A percentile compares a stretch with the other conserved stretches of the same genome.
These are phyloP conservation scores for Penicillium sclerotiorum DNA, from an alignment of 2,329 filamentous ascomycete genomes.

Conservation along the genomic window DNA sequence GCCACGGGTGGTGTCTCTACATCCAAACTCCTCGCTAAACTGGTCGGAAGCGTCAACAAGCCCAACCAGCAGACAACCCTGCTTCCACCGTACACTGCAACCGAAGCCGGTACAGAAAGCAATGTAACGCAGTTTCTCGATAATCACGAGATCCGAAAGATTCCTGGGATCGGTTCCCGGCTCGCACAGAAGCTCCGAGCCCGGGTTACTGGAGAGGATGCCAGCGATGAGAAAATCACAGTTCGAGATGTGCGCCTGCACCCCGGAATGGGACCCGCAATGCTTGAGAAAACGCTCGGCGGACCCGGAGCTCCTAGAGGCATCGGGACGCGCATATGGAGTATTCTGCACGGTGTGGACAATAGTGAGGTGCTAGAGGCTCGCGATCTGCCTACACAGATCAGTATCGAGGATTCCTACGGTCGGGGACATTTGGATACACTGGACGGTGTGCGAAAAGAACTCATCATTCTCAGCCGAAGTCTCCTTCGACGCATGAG, in stretches of 20 bases:
- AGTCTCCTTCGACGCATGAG: conserved; percentile 79
- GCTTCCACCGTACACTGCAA: conserved; percentile 61
- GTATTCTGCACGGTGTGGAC: conserved; percentile 79
- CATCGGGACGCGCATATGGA: conserved; percentile 74
- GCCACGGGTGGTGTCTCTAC: conserved; percentile 86
- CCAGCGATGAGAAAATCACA: conserved; percentile 59
- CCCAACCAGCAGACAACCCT: conserved; percentile 85
- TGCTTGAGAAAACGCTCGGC: conserved; percentile 69
- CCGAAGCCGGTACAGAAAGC: conserved; percentile 32
- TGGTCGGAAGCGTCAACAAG: conserved; percentile 82
- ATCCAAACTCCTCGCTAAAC: conserved; percentile 82
- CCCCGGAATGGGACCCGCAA: conserved; percentile 63
- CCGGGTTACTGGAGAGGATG: conserved; percentile 55
- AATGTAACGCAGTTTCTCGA: conserved; percentile 74
- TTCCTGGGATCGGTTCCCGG: conserved; percentile 85
- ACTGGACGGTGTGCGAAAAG: conserved; percentile 63
- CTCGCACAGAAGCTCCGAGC: conserved; percentile 69
- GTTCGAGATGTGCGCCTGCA: conserved; percentile 67
- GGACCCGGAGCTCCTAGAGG: conserved; percentile 72
- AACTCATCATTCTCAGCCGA: conserved; percentile 68
- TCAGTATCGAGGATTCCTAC: conserved; percentile 95
- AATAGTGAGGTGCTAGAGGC: conserved; percentile 71
- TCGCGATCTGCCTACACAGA: conserved; percentile 75
- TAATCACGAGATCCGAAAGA: conserved; percentile 71
- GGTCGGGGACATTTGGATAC: conserved; percentile 68